A percentile compares a stretch with the other conserved stretches of the same genome.
Evolutionary conservation across 148 eudicot genomes (phyloP).

Genomic region (Fagopyrum tataricum): DNA sequence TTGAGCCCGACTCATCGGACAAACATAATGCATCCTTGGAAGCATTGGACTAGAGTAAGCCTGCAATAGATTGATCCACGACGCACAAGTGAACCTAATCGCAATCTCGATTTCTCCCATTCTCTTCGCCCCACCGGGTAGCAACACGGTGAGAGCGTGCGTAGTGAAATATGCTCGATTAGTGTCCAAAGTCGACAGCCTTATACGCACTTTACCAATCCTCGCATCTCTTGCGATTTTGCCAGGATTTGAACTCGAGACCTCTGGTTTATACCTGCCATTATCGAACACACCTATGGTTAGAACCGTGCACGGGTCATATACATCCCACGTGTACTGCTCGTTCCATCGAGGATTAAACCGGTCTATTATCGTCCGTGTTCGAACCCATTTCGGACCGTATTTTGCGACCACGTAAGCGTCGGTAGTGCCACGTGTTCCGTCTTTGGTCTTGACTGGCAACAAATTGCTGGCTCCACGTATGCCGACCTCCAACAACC

Average conservation of each 20-base stretch:
- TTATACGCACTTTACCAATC: conserved; percentile 64
- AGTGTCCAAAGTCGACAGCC: conserved; percentile 62
- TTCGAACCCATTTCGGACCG: conserved; percentile 89
- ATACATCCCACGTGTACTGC: conserved; percentile 85
- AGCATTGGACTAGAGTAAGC: conserved; percentile 70
- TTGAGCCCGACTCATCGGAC: conserved; percentile 67
- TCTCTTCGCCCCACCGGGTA: conserved; percentile 57
- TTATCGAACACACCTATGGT: conserved; percentile 82
- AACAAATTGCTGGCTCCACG: conserved; percentile 64
- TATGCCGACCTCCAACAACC: conserved; percentile 76
- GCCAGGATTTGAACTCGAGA: conserved; percentile 13
- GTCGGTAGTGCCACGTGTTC: conserved; percentile 73
- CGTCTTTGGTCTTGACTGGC: conserved; percentile 77
- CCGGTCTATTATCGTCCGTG: conserved; percentile 69
- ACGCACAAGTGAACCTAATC: conserved; percentile 64
- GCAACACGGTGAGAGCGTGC: conserved; percentile 53
- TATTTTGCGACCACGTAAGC: conserved; percentile 85
- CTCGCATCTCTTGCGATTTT: conserved; percentile 52
- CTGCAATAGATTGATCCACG: conserved; percentile 70
- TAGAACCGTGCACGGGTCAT: conserved; percentile 83
- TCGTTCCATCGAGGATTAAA: conserved; percentile 92
- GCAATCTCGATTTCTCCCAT: conserved; percentile 87
- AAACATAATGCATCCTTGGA: conserved; percentile 83
- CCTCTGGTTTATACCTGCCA: conserved; percentile 53
- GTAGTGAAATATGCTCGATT: conserved; percentile 56